Percentiles rank a stretch among this genome's conserved stretches.
Evolutionary conservation across 768 basidiomycete species (phyloP).

Genomic region (Rhodotorula paludigena): DNA sequence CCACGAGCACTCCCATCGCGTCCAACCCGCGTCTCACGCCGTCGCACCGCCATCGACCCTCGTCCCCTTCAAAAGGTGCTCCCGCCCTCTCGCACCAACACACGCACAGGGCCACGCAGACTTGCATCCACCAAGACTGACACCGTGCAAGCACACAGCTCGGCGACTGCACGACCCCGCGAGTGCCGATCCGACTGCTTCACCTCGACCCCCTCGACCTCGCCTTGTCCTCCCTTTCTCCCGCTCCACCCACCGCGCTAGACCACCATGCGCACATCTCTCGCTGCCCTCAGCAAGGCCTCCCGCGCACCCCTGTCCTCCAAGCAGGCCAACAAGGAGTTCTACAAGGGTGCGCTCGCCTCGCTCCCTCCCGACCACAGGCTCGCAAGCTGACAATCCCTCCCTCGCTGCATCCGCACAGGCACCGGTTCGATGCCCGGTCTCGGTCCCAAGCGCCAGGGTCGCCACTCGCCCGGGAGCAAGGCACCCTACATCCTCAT

Average conservation of each 20-base stretch:
- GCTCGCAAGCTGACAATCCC: not conserved
- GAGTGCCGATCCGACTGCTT: not conserved
- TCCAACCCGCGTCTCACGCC: too few relatives aligned
- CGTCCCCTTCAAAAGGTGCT: too few relatives aligned
- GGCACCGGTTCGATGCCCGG: constrained; percentile 65
- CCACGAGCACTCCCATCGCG: too few relatives aligned
- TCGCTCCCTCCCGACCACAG: not conserved
- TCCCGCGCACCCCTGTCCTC: constrained; percentile 74
- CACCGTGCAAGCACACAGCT: too few relatives aligned
- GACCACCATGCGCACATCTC: constrained; percentile 54
- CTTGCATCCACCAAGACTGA: too few relatives aligned
- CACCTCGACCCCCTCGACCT: not conserved
- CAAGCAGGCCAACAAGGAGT: constrained; percentile 91
- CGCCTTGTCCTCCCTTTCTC: not conserved
- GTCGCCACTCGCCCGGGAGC: constrained; percentile 64
- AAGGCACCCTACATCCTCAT: constrained; percentile 43
- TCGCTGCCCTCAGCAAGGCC: constrained; percentile 70
- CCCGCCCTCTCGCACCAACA: too few relatives aligned
- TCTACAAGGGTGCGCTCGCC: constrained; percentile 73
- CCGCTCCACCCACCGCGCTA: not conserved
- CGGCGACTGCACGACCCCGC: too few relatives aligned
- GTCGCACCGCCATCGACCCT: too few relatives aligned
- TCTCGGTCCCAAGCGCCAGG: constrained; percentile 75
- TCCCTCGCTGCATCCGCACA: constrained; percentile 52
- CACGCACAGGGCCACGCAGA: too few relatives aligned